A percentile compares a stretch with the other conserved stretches of the same genome.
Conservation (phyloP, 306 rosid genomes). For the Lotus japonicus region DNA sequence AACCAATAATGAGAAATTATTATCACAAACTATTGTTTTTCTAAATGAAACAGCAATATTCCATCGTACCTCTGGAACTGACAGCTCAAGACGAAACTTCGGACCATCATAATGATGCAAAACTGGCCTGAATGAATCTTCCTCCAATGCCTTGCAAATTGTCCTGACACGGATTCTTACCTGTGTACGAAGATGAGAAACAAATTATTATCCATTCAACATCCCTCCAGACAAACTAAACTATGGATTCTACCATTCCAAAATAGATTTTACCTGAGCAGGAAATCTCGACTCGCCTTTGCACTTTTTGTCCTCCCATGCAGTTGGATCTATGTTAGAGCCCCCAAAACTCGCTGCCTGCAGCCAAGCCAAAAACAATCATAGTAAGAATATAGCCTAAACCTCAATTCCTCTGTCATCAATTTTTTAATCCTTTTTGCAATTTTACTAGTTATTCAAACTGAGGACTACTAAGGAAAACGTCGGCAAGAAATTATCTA, state of each 20-base stretch:
- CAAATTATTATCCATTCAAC: background rate
- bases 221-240: background rate
- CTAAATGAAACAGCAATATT: background rate
- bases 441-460: background rate
- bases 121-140: slow-evolving; percentile 97
- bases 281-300: slow-evolving; percentile 99
- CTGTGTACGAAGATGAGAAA: slow-evolving; percentile 26
- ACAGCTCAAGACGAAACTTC: slow-evolving; percentile 97
- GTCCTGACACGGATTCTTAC: slow-evolving; percentile 79
- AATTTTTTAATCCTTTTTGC: background rate
- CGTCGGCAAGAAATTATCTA: background rate
- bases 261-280: slow-evolving; percentile 69
- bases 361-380: slow-evolving; percentile 17
- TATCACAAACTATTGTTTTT: background rate
- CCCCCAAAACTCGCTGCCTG: slow-evolving; percentile 98
- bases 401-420: background rate
- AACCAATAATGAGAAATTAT: background rate
- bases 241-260: background rate
- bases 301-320: slow-evolving; percentile 99
- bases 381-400: slow-evolving; percentile 3
- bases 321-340: slow-evolving; percentile 98
- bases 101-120: slow-evolving; percentile 99
- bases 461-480: background rate
- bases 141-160: slow-evolving; percentile 91
- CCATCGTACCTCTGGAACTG: slow-evolving; percentile 81